A percentile compares a stretch with the other conserved stretches of the same genome.
phyloP scores from a whole-genome alignment of 805 yeast species.

The Metschnikowia reukaufii region DNA sequence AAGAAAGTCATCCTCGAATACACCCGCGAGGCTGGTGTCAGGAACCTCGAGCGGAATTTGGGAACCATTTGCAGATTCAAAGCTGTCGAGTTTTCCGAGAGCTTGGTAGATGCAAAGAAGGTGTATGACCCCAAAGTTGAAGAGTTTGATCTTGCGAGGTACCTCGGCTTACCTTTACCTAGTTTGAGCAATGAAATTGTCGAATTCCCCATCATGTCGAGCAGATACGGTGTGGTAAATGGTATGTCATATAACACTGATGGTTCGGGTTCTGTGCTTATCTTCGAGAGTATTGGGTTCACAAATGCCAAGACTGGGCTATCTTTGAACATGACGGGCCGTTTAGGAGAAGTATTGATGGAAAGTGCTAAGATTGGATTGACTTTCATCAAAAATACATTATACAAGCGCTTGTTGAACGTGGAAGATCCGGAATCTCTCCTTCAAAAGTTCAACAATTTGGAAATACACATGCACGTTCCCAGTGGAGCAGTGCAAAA shows the following conservation, averaged over 20 bases:
- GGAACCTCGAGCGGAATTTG: slow-evolving; percentile 72
- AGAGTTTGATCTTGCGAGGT: slow-evolving; percentile 58
- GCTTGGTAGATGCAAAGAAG: slow-evolving; percentile 17
- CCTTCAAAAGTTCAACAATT: slow-evolving; percentile 46
- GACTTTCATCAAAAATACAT: slow-evolving; percentile 64
- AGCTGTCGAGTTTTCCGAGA: slow-evolving; percentile 65
- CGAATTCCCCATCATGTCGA: slow-evolving; percentile 47
- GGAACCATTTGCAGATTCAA: slow-evolving; percentile 78
- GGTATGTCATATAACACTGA: slow-evolving; percentile 86
- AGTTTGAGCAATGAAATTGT: slow-evolving; percentile 33
- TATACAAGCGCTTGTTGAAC: slow-evolving; percentile 33
- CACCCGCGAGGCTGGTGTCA: slow-evolving; percentile 84
- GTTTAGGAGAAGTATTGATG: slow-evolving; percentile 75
- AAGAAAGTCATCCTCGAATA: slow-evolving; percentile 63
- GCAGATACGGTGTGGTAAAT: slow-evolving; percentile 71
- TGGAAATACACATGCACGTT: slow-evolving; percentile 57
- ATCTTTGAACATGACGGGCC: slow-evolving; percentile 69
- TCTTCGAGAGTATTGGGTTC: slow-evolving; percentile 74
- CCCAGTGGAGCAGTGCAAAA: slow-evolving; percentile 50
- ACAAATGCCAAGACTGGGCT: slow-evolving; percentile 40
- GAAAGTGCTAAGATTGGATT: slow-evolving; percentile 81
- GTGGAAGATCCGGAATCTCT: slow-evolving; percentile 32
- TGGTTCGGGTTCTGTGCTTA: slow-evolving; percentile 80
- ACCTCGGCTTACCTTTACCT: slow-evolving; percentile 65
- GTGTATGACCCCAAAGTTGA: slow-evolving; percentile 43